A percentile compares a stretch with the other conserved stretches of the same genome.
Conservation (phyloP, 495 filamentous ascomycete species). For the Trichoderma parareesei region DNA sequence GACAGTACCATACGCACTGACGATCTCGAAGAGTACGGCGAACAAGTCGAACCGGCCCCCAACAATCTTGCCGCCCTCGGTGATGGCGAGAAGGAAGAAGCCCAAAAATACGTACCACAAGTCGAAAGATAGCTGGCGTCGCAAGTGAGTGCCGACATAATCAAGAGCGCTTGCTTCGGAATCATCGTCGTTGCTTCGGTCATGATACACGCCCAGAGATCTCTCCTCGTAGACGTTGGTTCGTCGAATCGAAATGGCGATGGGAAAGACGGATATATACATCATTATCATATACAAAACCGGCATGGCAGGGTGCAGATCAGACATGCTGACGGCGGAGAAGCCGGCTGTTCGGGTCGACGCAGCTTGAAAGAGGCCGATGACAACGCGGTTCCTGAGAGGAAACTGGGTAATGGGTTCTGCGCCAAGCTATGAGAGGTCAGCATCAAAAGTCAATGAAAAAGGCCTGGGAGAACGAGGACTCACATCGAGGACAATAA, state of each 20-base stretch:
- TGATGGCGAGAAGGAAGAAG: conserved; percentile 73
- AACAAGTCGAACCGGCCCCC: conserved; percentile 64
- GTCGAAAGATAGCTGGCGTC: conserved; percentile 72
- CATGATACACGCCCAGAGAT: conserved; percentile 70
- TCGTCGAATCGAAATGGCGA: conserved; percentile 79
- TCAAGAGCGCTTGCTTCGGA: conserved; percentile 48
- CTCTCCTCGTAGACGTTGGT: conserved; percentile 94
- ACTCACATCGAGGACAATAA: conserved; percentile 74
- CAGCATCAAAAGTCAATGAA: neutral
- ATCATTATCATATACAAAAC: conserved; percentile 93
- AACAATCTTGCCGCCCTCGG: conserved; percentile 53
- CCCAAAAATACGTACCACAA: conserved; percentile 76
- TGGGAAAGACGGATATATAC: conserved; percentile 94
- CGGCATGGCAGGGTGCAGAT: conserved; percentile 78
- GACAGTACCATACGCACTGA: conserved; percentile 91
- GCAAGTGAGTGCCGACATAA: conserved; percentile 77
- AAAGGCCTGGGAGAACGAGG: neutral
- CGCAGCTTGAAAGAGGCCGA: conserved; percentile 76
- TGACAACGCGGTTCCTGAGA: conserved; percentile 58
- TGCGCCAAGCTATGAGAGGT: conserved; percentile 50
- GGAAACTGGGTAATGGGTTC: conserved; percentile 50
- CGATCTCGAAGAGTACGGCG: conserved; percentile 77
- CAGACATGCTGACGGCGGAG: conserved; percentile 58
- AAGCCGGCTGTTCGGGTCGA: conserved; percentile 81
- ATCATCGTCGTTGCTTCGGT: conserved; percentile 30